phyloP scores from a whole-genome alignment of 1,284 basidiomycete species.

The Cystobasidiaceae sp. region DNA sequence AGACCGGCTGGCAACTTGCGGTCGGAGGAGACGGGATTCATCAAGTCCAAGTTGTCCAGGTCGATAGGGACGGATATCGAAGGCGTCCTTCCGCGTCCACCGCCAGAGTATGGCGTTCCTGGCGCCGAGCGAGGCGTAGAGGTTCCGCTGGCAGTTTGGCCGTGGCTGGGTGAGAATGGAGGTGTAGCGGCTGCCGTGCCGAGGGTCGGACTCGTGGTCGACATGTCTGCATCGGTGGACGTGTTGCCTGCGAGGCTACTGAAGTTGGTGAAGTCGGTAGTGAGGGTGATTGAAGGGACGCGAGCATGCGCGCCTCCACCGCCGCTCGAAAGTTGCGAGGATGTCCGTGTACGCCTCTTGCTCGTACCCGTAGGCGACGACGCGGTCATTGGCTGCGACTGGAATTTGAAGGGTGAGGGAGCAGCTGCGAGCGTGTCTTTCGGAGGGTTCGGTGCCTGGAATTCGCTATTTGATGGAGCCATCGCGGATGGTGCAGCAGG shows the following conservation, averaged over 20 bases:
- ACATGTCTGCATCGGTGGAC: no score
- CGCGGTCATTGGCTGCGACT: conserved; percentile 17
- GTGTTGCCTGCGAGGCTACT: conserved; percentile 23
- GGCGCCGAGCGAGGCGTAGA: conserved; percentile 23
- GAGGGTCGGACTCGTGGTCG: no score
- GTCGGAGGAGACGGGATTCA: conserved; percentile 27
- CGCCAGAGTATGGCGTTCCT: conserved; percentile 24
- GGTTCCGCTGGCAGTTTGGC: not conserved
- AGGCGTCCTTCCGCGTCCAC: conserved; percentile 3
- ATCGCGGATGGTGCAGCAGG: conserved; percentile 13
- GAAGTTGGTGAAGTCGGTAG: conserved; percentile 27
- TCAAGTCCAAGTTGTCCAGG: conserved; percentile 17
- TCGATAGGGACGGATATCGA: conserved; percentile 26
- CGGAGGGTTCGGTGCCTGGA: conserved; percentile 1
- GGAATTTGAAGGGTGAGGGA: conserved; percentile 20
- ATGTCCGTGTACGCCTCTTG: conserved; percentile 16
- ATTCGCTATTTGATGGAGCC: not conserved
- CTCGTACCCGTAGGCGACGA: not conserved
- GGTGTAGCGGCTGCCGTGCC: no score
- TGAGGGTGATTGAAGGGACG: conserved; percentile 25
- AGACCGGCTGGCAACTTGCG: conserved; percentile 20
- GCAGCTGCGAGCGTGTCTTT: conserved; percentile 17
- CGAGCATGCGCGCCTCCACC: conserved; percentile 22
- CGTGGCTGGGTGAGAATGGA: conserved; percentile 15
- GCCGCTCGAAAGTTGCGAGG: conserved; percentile 11